These are phyloP conservation scores for Tillandsia fasciculata DNA, from an alignment of 176 grass and related monocot genomes.

Conservation along the genomic window DNA sequence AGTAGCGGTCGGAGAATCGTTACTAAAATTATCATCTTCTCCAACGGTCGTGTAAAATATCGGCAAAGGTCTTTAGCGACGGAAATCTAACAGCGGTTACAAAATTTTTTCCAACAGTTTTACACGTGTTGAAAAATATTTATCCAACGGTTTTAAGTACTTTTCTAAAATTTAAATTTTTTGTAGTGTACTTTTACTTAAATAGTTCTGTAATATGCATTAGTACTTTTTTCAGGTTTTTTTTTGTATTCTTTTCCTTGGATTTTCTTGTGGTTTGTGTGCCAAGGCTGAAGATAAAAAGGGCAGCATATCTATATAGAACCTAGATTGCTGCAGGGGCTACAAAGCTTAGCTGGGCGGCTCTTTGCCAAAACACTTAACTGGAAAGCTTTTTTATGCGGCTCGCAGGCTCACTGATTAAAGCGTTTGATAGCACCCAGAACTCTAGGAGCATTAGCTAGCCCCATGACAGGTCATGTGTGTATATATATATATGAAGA, in stretches of 20 bases:
- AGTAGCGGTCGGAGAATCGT: too few relatives aligned
- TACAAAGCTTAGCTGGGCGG: conserved; percentile 25
- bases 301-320: background rate
- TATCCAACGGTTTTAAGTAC: too few relatives aligned
- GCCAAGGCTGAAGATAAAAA: conserved; percentile 44
- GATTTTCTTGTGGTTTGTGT: conserved; percentile 47
- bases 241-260: conserved; percentile 38
- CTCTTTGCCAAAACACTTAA: conserved; percentile 53
- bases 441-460: conserved; percentile 22
- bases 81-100: too few relatives aligned
- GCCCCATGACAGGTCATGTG: conserved; percentile 20
- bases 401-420: conserved; percentile 39
- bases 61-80: too few relatives aligned
- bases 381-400: conserved; percentile 25
- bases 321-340: conserved; percentile 25
- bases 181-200: too few relatives aligned
- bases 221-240: background rate
- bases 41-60: too few relatives aligned
- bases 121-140: too few relatives aligned
- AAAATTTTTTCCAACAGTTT: too few relatives aligned
- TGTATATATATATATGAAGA: too few relatives aligned
- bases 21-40: too few relatives aligned
- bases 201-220: too few relatives aligned
- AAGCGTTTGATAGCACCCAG: conserved; percentile 43
- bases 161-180: too few relatives aligned